Evolutionary conservation across 306 rosid genomes (phyloP).

Genomic region (Inga laurina): DNA sequence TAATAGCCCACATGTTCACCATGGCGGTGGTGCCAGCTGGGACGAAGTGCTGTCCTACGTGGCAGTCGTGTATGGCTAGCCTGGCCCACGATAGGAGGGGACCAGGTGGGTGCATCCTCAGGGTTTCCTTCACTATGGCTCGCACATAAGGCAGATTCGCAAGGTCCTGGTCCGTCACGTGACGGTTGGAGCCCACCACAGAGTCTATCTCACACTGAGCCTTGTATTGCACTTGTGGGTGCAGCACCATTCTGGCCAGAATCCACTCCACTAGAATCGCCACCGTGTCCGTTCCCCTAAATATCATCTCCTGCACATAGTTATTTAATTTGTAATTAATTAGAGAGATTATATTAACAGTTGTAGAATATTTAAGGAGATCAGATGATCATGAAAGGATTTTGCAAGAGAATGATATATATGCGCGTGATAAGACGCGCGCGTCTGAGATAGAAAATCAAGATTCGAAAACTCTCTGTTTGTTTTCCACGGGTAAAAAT

Average conservation of each 20-base stretch:
- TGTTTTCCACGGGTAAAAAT: not conserved
- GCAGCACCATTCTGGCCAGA: slow-evolving; percentile 72
- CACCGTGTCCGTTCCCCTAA: slow-evolving; percentile 85
- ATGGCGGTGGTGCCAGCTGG: slow-evolving; percentile 86
- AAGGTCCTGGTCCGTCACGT: slow-evolving; percentile 55
- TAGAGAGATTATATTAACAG: too few relatives aligned
- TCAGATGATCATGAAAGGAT: not conserved
- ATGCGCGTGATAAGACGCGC: too few relatives aligned
- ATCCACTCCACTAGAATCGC: slow-evolving; percentile 88
- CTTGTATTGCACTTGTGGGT: slow-evolving; percentile 64
- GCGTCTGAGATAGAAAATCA: not conserved
- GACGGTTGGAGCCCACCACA: slow-evolving; percentile 23
- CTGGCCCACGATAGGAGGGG: slow-evolving; percentile 90
- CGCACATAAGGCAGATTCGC: slow-evolving; percentile 63
- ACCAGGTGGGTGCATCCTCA: slow-evolving; percentile 89
- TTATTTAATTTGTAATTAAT: too few relatives aligned
- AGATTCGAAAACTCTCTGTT: not conserved
- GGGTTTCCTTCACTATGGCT: slow-evolving; percentile 74
- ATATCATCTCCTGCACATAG: slow-evolving; percentile 71
- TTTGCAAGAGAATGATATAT: too few relatives aligned
- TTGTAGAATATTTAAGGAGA: not conserved
- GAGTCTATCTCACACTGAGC: slow-evolving; percentile 60
- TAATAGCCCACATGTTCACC: slow-evolving; percentile 85
- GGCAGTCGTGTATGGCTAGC: slow-evolving; percentile 67
- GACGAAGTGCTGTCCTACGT: slow-evolving; percentile 48